Evolutionary conservation across 2,329 filamentous ascomycete species (phyloP).

Genomic region (Aspergillus felis): DNA sequence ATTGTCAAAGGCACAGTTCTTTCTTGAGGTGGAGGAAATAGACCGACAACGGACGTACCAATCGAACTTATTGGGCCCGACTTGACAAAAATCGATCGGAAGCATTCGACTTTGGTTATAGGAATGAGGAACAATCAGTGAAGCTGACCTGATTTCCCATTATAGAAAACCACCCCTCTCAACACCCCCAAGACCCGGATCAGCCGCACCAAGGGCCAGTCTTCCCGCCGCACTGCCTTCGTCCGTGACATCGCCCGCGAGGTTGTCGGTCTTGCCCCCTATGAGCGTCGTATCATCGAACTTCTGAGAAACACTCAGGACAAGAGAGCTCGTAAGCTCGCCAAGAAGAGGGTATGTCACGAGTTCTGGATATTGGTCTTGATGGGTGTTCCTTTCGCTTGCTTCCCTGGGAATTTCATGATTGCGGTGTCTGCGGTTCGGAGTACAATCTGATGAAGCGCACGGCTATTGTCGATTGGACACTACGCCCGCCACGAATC

Average conservation of each 20-base stretch:
- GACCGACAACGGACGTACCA: background rate
- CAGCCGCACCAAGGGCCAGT: constrained; percentile 86
- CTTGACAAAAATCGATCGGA: background rate
- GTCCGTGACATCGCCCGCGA: constrained; percentile 97
- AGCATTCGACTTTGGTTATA: background rate
- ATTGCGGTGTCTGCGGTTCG: background rate
- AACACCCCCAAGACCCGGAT: constrained; percentile 70
- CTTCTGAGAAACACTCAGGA: constrained; percentile 98
- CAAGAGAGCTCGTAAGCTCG: constrained; percentile 98
- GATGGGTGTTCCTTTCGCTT: background rate
- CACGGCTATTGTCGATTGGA: background rate
- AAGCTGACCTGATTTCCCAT: constrained; percentile 39
- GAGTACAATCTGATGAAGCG: background rate
- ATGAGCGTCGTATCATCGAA: constrained; percentile 99
- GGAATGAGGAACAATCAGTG: background rate
- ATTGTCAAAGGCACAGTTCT: background rate
- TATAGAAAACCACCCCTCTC: constrained; percentile 77
- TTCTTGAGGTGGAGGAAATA: background rate
- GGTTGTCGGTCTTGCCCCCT: constrained; percentile 89
- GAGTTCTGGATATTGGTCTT: background rate
- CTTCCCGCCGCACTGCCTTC: constrained; percentile 95
- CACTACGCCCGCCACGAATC: background rate
- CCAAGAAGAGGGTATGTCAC: constrained; percentile 89
- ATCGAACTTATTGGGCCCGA: background rate
- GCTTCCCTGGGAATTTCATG: background rate